phyloP scores from a whole-genome alignment of 1,284 basidiomycete species.

The Trichosporon faecale region DNA sequence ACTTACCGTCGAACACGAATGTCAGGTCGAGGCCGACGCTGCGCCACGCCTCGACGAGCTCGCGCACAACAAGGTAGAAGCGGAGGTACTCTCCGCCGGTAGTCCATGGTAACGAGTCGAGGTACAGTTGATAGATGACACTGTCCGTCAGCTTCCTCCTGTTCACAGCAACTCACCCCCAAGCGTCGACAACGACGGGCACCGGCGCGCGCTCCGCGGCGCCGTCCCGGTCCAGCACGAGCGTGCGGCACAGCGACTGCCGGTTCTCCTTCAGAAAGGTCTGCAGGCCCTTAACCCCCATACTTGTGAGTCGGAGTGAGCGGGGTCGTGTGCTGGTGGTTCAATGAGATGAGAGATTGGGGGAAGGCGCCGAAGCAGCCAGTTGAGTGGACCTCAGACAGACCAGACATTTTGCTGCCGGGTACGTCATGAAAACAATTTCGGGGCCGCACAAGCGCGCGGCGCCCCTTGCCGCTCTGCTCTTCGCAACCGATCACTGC shows the following conservation, averaged over 20 bases:
- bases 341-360: not conserved
- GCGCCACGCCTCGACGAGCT: constrained; percentile 67
- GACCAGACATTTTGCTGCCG: not conserved
- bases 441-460: not conserved
- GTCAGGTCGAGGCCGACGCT: constrained; percentile 67
- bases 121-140: constrained; percentile 71
- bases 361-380: not conserved
- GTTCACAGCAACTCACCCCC: constrained; percentile 70
- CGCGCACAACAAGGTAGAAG: constrained; percentile 59
- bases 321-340: no score
- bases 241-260: constrained; percentile 59
- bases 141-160: constrained; percentile 52
- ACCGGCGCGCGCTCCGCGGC: constrained; percentile 24
- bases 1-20: constrained; percentile 87
- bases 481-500: not conserved
- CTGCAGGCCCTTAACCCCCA: constrained; percentile 79
- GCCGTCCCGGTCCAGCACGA: constrained; percentile 50
- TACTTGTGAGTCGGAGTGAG: constrained; percentile 38
- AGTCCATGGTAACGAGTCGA: constrained; percentile 69
- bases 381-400: not conserved
- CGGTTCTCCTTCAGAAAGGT: constrained; percentile 73
- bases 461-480: no score
- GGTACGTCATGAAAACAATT: constrained; percentile 1
- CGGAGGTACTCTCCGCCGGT: constrained; percentile 76
- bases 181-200: constrained; percentile 72